Conservation (phyloP, 208 protist genomes). For the Leishmania gerbilli region DNA sequence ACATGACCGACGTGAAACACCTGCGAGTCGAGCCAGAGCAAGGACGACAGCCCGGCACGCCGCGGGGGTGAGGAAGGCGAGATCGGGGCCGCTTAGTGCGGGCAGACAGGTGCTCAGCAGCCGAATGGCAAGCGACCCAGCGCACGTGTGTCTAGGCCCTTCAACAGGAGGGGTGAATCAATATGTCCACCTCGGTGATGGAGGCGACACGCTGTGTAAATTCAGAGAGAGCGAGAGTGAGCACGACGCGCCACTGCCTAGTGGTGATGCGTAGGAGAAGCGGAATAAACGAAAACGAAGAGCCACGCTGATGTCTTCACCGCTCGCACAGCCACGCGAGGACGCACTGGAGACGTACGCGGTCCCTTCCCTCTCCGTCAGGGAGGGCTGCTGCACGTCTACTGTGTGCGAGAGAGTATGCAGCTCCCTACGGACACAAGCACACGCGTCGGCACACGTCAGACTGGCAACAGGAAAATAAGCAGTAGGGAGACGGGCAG, state of each 20-base stretch:
- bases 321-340: not conserved
- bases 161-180: not conserved
- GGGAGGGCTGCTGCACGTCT: not conserved
- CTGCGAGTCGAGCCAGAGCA: not conserved
- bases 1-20: constrained; percentile 9
- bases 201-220: not conserved
- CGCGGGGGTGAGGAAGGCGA: not conserved
- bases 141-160: not conserved
- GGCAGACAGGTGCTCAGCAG: not conserved
- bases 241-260: not conserved
- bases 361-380: not conserved
- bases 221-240: not conserved
- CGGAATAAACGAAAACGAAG: not conserved
- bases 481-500: not conserved
- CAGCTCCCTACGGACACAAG: not conserved
- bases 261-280: not conserved
- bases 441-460: not conserved
- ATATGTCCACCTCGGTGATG: not conserved
- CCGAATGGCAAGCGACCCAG: not conserved
- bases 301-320: not conserved
- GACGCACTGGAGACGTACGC: not conserved
- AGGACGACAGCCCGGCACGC: not conserved
- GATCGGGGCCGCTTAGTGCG: not conserved
- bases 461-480: not conserved
- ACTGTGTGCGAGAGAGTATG: not conserved